phyloP scores from a whole-genome alignment of 2,329 filamentous ascomycete species.

The Pseudogymnoascus sp. region DNA sequence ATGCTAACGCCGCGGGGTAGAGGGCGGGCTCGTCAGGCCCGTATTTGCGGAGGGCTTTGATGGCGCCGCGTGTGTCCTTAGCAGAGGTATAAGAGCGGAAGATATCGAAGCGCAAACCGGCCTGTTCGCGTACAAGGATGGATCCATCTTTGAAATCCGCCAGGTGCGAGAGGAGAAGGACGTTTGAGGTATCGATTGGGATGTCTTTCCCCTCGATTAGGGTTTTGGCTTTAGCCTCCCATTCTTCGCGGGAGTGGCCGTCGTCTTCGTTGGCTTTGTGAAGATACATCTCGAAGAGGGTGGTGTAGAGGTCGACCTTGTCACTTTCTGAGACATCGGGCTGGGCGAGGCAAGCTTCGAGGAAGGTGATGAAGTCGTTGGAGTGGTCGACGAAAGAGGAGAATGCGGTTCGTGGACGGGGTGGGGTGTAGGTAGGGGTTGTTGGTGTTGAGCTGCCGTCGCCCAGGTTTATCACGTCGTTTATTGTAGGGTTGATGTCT shows the following conservation, averaged over 20 bases:
- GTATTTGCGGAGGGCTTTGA: slow-evolving; percentile 85
- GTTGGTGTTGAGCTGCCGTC: slow-evolving; percentile 22
- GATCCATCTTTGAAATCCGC: slow-evolving; percentile 87
- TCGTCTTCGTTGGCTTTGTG: slow-evolving; percentile 75
- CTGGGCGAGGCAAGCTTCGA: slow-evolving; percentile 78
- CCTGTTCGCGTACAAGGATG: slow-evolving; percentile 86
- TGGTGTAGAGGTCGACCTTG: slow-evolving; percentile 82
- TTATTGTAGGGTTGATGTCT: slow-evolving; percentile 43
- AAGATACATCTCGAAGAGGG: slow-evolving; percentile 96
- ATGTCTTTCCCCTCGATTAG: slow-evolving; percentile 75
- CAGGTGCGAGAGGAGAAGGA: slow-evolving; percentile 84
- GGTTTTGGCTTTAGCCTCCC: slow-evolving; percentile 85
- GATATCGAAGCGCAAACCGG: slow-evolving; percentile 86
- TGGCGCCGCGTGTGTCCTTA: slow-evolving; percentile 82
- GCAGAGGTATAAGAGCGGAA: slow-evolving; percentile 93
- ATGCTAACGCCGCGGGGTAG: slow-evolving; percentile 85
- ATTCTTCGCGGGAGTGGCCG: slow-evolving; percentile 62
- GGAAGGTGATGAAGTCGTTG: slow-evolving; percentile 82
- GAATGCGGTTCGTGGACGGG: slow-evolving; percentile 81
- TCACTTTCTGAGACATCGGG: slow-evolving; percentile 64
- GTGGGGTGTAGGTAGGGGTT: slow-evolving; percentile 61
- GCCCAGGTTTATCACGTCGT: slow-evolving; percentile 37
- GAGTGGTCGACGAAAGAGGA: slow-evolving; percentile 95
- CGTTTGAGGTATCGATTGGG: slow-evolving; percentile 89
- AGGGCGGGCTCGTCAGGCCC: slow-evolving; percentile 84